These are phyloP conservation scores for Geotrichum europaeum DNA, from an alignment of 1,139 yeast genomes.

Conservation along the genomic window DNA sequence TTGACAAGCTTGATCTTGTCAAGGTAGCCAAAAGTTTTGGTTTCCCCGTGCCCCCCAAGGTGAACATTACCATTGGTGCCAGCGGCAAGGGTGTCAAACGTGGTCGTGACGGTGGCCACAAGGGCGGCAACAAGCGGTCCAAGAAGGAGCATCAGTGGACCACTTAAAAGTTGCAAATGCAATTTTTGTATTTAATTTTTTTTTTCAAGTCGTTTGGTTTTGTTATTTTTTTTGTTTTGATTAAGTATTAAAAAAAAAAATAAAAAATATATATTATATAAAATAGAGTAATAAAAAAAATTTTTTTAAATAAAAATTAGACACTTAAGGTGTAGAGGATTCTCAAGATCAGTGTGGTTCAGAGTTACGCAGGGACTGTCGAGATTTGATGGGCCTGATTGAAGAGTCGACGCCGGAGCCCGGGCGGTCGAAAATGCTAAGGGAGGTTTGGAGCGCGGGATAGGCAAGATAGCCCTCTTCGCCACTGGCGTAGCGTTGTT, in stretches of 20 bases:
- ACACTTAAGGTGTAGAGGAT: background rate
- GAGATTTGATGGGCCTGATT: background rate
- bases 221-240: too few relatives aligned
- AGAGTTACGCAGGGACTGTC: background rate
- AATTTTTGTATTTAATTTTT: background rate
- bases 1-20: slow-evolving; percentile 86
- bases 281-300: background rate
- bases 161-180: background rate
- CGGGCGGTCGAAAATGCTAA: background rate
- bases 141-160: slow-evolving; percentile 15
- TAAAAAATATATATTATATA: background rate
- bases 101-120: slow-evolving; percentile 4
- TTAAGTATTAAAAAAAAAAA: background rate
- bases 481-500: background rate
- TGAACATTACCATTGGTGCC: slow-evolving; percentile 90
- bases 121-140: slow-evolving; percentile 14
- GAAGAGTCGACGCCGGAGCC: background rate
- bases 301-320: background rate
- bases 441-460: slow-evolving; percentile 5
- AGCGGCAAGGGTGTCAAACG: slow-evolving; percentile 47
- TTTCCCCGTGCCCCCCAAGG: slow-evolving; percentile 93
- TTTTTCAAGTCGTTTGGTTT: background rate
- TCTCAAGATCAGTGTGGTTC: background rate
- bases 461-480: slow-evolving; percentile 11
- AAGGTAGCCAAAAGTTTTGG: slow-evolving; percentile 96